phyloP scores from a whole-genome alignment of 1,139 yeast genomes.

The Saccharomyces hybrid region DNA sequence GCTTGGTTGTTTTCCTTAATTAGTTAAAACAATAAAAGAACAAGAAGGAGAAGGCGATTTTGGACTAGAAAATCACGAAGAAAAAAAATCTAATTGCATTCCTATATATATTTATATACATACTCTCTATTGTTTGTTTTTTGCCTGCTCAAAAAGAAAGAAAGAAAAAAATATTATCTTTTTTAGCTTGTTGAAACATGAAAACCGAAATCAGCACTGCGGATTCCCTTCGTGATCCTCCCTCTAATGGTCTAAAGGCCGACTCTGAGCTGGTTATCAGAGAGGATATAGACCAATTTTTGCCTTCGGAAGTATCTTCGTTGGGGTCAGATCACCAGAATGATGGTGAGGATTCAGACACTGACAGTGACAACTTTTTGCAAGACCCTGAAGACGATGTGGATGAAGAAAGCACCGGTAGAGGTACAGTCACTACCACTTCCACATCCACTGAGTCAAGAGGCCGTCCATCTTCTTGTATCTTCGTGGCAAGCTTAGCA shows the following conservation, averaged over 20 bases:
- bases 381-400: constrained; percentile 5
- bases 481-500: constrained; percentile 77
- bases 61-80: neutral
- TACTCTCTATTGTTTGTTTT: neutral
- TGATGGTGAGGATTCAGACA: constrained; percentile 2
- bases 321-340: constrained; percentile 13
- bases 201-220: neutral
- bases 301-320: constrained; percentile 19
- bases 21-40: neutral
- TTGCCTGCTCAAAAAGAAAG: neutral
- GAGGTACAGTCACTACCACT: neutral
- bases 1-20: neutral
- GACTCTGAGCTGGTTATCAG: constrained; percentile 15
- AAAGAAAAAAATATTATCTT: neutral
- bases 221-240: constrained; percentile 1
- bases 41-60: neutral
- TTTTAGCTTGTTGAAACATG: neutral
- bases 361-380: constrained; percentile 1
- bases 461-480: constrained; percentile 73
- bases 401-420: constrained; percentile 1
- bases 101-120: neutral
- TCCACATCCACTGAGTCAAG: constrained; percentile 17
- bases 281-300: constrained; percentile 15
- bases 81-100: neutral
- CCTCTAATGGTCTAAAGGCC: neutral